Conservation (phyloP, 2,329 filamentous ascomycete genomes). For the Calonectria henricotiae region DNA sequence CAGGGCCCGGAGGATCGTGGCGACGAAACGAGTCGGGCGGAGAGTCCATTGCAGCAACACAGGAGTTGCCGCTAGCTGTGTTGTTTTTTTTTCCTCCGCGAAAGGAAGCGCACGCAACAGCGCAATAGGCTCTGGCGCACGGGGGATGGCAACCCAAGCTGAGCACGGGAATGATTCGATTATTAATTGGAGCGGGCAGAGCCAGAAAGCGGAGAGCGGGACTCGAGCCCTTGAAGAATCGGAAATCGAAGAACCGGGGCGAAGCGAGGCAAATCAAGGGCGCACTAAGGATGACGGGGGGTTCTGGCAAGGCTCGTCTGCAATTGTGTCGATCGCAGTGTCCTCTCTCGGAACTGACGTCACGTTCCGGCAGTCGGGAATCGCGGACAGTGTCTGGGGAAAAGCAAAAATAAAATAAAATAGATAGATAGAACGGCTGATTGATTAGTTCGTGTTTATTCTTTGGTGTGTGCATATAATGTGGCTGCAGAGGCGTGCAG, state of each 20-base stretch:
- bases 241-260: conserved; percentile 28
- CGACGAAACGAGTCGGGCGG: conserved; percentile 47
- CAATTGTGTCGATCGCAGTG: conserved; percentile 36
- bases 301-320: conserved; percentile 26
- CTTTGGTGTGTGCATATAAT: conserved; percentile 7
- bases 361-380: conserved; percentile 31
- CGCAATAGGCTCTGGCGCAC: neutral
- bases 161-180: conserved; percentile 15
- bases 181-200: conserved; percentile 13
- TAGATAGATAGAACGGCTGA: neutral
- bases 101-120: neutral
- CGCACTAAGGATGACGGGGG: conserved; percentile 35
- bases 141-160: neutral
- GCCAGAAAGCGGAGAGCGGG: conserved; percentile 20
- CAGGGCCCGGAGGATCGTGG: conserved; percentile 16
- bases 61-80: neutral
- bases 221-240: conserved; percentile 25
- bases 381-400: conserved; percentile 13
- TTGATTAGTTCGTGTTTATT: neutral
- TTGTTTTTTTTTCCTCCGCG: neutral
- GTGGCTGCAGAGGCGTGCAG: conserved; percentile 2
- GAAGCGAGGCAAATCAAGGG: conserved; percentile 20
- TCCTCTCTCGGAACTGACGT: conserved; percentile 35
- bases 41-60: conserved; percentile 46
- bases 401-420: conserved; percentile 12